A percentile compares a stretch with the other conserved stretches of the same genome.
These are phyloP conservation scores for Flaveria bidentis DNA, from an alignment of 129 eudicot genomes.

Conservation along the genomic window DNA sequence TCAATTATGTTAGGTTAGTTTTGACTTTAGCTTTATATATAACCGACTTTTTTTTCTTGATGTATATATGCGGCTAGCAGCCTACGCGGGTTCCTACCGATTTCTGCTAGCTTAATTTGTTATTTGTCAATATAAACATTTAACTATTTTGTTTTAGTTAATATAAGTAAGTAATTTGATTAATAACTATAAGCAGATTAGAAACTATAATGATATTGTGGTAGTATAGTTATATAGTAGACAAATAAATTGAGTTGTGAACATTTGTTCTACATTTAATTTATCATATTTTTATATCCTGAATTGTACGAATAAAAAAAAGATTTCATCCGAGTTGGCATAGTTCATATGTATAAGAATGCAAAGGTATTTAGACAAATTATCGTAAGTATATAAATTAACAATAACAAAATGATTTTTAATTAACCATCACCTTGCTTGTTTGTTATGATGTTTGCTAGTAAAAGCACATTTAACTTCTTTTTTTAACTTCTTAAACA, in stretches of 20 bases:
- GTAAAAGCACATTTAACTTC: not conserved
- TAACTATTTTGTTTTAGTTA: not conserved
- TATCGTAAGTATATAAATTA: no score
- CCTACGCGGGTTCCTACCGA: slow-evolving; percentile 1
- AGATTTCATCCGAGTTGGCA: no score
- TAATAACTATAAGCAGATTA: not conserved
- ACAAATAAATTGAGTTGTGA: no score
- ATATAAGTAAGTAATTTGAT: not conserved
- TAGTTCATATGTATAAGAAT: no score
- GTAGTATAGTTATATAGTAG: no score
- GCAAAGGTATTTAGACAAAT: no score
- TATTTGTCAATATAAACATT: not conserved
- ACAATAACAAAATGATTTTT: no score
- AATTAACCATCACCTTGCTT: no score
- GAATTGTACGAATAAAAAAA: no score
- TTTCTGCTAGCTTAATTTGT: not conserved
- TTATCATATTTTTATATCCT: no score
- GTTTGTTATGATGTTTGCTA: not conserved
- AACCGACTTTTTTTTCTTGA: not conserved
- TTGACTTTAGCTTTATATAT: slow-evolving; percentile 20
- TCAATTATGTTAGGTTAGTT: slow-evolving; percentile 19
- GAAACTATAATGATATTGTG: not conserved
- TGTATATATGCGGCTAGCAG: slow-evolving; percentile 29
- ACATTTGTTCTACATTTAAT: no score
- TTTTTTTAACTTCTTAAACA: not conserved